phyloP scores from a whole-genome alignment of 2,329 filamentous ascomycete genomes.

The Neopestalotiopsis clavispora region DNA sequence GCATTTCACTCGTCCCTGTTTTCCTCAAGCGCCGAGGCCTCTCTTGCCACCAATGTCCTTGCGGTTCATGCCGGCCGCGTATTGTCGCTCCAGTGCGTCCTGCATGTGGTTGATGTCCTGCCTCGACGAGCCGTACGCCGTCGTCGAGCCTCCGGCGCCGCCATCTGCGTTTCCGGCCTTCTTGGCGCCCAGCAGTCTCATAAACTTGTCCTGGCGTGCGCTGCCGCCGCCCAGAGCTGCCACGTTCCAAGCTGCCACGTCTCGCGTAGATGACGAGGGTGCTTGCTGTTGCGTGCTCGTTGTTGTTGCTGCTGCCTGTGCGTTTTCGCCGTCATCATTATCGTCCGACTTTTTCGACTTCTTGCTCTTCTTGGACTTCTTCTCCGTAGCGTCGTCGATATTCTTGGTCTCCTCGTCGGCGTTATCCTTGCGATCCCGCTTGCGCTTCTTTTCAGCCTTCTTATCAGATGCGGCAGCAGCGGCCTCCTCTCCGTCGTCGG shows the following conservation, averaged over 20 bases:
- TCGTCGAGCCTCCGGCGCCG: conserved; percentile 8
- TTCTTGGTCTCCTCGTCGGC: conserved; percentile 24
- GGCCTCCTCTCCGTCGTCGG: background rate
- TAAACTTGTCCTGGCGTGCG: conserved; percentile 59
- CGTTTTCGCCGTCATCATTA: conserved; percentile 30
- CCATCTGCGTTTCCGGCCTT: conserved; percentile 34
- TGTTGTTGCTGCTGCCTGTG: conserved; percentile 20
- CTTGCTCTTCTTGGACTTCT: conserved; percentile 25
- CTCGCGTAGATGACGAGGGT: conserved; percentile 20
- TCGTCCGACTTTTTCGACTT: conserved; percentile 23
- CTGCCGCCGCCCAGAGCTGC: conserved; percentile 54
- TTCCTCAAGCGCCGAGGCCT: conserved; percentile 55
- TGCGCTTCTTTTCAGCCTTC: conserved; percentile 32
- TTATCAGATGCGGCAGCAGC: conserved; percentile 16
- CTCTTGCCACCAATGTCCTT: conserved; percentile 56
- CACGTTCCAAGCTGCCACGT: conserved; percentile 57
- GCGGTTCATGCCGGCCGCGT: conserved; percentile 59
- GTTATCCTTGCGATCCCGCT: conserved; percentile 23
- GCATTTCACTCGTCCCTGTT: background rate
- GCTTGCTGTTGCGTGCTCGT: too few relatives aligned
- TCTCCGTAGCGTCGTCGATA: conserved; percentile 23
- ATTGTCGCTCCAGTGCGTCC: conserved; percentile 61
- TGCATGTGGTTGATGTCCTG: conserved; percentile 39
- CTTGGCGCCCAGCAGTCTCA: conserved; percentile 61
- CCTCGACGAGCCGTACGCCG: conserved; percentile 23